phyloP scores from a whole-genome alignment of 2,329 filamentous ascomycete species.

The Xylaria polymorpha region DNA sequence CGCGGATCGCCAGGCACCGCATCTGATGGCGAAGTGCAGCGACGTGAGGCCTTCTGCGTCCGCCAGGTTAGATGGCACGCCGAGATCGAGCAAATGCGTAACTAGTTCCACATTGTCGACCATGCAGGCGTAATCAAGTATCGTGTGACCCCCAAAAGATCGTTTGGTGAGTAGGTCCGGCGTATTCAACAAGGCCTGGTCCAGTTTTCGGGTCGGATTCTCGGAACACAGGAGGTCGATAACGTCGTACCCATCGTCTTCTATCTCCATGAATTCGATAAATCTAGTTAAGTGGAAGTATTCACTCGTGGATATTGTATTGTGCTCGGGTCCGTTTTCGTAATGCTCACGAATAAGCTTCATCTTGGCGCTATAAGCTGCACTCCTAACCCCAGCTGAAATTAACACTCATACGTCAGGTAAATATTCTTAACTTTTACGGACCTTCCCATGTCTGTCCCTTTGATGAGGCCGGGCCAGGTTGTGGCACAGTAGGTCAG shows the following conservation, averaged over 20 bases:
- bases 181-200: not conserved
- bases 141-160: not conserved
- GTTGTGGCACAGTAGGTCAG: not conserved
- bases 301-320: too few species aligned
- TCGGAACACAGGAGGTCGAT: not conserved
- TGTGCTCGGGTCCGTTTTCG: too few species aligned
- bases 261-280: conserved; percentile 2
- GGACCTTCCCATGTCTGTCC: not conserved
- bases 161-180: conserved; percentile 15
- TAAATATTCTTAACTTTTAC: not conserved
- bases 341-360: not conserved
- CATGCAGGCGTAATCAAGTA: conserved; percentile 28
- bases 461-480: conserved; percentile 8
- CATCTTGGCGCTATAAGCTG: not conserved
- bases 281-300: not conserved
- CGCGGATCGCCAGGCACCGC: not conserved
- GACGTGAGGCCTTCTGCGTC: not conserved
- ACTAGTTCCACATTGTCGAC: not conserved
- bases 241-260: not conserved
- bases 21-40: not conserved
- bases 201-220: not conserved
- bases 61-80: not conserved
- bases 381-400: not conserved
- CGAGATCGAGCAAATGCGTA: conserved; percentile 1
- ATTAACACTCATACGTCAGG: not conserved